Evolutionary conservation across 2,329 filamentous ascomycete genomes (phyloP).

Genomic region (Cladobotryum mycophilum): DNA sequence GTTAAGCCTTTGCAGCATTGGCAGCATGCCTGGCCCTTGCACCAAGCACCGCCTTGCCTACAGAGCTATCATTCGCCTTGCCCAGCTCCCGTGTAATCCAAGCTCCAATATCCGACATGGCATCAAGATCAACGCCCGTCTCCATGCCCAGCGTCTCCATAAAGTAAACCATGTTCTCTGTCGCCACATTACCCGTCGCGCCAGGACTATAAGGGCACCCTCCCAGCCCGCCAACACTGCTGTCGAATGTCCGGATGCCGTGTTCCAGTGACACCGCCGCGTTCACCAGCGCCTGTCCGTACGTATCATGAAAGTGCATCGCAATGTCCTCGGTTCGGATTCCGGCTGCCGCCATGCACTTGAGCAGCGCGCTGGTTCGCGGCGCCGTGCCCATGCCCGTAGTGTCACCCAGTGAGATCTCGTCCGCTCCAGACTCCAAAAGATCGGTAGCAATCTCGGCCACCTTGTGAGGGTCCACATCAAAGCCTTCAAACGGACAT

Average conservation of each 20-base stretch:
- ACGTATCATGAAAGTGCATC: slow-evolving; percentile 86
- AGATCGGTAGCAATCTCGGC: slow-evolving; percentile 62
- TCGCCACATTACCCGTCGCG: slow-evolving; percentile 79
- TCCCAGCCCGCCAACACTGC: slow-evolving; percentile 71
- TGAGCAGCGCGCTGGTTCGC: slow-evolving; percentile 57
- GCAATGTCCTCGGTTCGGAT: slow-evolving; percentile 66
- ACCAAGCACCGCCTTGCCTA: slow-evolving; percentile 59
- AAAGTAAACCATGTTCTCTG: slow-evolving; percentile 77
- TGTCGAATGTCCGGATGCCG: slow-evolving; percentile 73
- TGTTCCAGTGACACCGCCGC: slow-evolving; percentile 70
- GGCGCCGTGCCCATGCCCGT: slow-evolving; percentile 85
- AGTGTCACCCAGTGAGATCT: slow-evolving; percentile 85
- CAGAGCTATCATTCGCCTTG: slow-evolving; percentile 56
- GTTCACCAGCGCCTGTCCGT: slow-evolving; percentile 79
- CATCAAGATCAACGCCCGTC: slow-evolving; percentile 65
- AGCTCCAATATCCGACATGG: slow-evolving; percentile 59
- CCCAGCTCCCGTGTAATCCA: slow-evolving; percentile 65
- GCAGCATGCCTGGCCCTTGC: slow-evolving; percentile 31
- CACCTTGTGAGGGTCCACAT: slow-evolving; percentile 57
- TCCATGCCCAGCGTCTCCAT: slow-evolving; percentile 67
- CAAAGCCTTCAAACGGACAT: slow-evolving; percentile 67
- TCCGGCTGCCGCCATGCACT: slow-evolving; percentile 58
- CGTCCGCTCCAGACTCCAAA: slow-evolving; percentile 81
- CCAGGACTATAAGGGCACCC: slow-evolving; percentile 83
- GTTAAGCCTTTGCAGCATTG: slow-evolving; percentile 17